A percentile compares a stretch with the other conserved stretches of the same genome.
phyloP scores from a whole-genome alignment of 805 yeast genomes.

The Soucietia sequanensis region DNA sequence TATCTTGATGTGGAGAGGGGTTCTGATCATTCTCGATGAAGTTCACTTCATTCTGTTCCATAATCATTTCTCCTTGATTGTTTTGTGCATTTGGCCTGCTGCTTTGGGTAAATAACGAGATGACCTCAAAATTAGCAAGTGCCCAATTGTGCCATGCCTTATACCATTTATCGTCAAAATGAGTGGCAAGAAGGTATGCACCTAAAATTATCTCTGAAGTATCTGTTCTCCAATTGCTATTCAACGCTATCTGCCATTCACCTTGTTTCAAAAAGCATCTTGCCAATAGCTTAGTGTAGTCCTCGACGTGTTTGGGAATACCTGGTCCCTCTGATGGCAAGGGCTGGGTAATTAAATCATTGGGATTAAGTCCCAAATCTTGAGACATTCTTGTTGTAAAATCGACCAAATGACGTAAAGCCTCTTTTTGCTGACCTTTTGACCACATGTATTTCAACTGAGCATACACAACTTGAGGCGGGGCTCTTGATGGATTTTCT shows the following conservation, averaged over 20 bases:
- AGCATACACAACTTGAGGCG: conserved; percentile 96
- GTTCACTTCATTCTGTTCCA: conserved; percentile 26
- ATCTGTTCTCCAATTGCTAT: conserved; percentile 75
- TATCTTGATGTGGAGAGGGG: conserved; percentile 10
- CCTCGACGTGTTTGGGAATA: conserved; percentile 72
- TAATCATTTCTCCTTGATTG: conserved; percentile 16
- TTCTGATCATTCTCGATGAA: not conserved
- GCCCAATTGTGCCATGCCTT: conserved; percentile 99
- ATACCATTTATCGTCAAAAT: conserved; percentile 90
- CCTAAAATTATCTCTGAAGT: conserved; percentile 82
- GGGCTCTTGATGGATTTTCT: conserved; percentile 69
- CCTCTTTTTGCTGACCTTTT: conserved; percentile 83
- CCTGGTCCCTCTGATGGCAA: conserved; percentile 72
- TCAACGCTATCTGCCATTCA: conserved; percentile 91
- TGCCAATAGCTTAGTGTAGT: conserved; percentile 81
- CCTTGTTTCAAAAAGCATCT: conserved; percentile 97
- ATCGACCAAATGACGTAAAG: conserved; percentile 79
- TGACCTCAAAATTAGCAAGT: conserved; percentile 92
- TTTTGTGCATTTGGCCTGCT: conserved; percentile 12
- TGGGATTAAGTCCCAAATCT: conserved; percentile 83
- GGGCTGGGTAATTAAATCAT: conserved; percentile 83
- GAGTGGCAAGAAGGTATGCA: conserved; percentile 90
- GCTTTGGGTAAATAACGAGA: conserved; percentile 53
- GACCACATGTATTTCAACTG: conserved; percentile 98
- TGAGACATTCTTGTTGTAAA: conserved; percentile 89